Percentiles rank a stretch among this genome's conserved stretches.
Evolutionary conservation across 148 eudicot genomes (phyloP).

Genomic region (Rhododendron vialii): DNA sequence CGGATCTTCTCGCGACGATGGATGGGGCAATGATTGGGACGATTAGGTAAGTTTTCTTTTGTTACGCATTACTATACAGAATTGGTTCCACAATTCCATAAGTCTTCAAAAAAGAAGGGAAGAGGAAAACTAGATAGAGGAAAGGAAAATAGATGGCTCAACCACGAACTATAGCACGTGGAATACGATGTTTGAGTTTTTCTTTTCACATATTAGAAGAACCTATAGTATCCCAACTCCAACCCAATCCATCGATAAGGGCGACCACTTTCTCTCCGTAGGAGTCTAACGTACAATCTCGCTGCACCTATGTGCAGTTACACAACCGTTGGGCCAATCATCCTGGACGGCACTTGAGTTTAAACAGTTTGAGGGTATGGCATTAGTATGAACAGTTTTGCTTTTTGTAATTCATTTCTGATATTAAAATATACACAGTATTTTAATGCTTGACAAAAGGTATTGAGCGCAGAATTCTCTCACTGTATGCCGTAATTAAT

Average conservation of each 20-base stretch:
- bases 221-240: not conserved
- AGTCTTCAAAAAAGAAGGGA: not conserved
- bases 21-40: slow-evolving; percentile 20
- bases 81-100: not conserved
- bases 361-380: not conserved
- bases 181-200: not conserved
- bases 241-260: not conserved
- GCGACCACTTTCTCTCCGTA: not conserved
- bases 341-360: not conserved
- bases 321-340: not conserved
- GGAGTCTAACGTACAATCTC: not conserved
- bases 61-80: not conserved
- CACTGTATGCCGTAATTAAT: not conserved
- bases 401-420: not conserved
- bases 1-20: slow-evolving; percentile 7
- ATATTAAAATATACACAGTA: not conserved
- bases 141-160: not conserved
- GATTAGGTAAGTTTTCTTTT: slow-evolving; percentile 13
- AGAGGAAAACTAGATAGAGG: not conserved
- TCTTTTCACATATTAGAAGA: not conserved
- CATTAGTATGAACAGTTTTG: not conserved
- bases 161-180: not conserved
- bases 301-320: not conserved
- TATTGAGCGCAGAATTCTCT: not conserved
- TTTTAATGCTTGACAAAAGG: not conserved